These are phyloP conservation scores for Backusella liffmaniae DNA, from an alignment of 192 early-diverging fungal species.

Conservation along the genomic window DNA sequence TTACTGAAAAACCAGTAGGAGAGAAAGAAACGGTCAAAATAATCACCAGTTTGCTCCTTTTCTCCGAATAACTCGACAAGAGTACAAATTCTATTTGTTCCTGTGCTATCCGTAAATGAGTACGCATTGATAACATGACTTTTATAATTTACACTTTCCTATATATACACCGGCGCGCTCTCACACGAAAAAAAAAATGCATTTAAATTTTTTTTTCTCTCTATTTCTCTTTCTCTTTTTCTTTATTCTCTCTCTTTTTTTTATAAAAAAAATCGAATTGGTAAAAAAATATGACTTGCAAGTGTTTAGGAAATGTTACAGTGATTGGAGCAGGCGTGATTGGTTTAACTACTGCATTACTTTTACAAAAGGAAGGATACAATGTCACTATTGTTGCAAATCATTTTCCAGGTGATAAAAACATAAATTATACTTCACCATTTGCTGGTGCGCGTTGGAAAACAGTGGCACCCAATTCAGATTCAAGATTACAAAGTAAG, in stretches of 20 bases:
- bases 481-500: conserved; percentile 38
- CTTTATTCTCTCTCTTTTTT: not conserved
- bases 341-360: conserved; percentile 69
- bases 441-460: conserved; percentile 53
- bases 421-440: conserved; percentile 50
- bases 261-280: not conserved
- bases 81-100: not conserved
- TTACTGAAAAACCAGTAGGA: too few species aligned
- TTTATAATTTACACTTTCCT: not conserved
- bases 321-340: conserved; percentile 78
- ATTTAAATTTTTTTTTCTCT: not conserved
- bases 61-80: not conserved
- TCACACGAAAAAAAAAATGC: not conserved
- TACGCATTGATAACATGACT: not conserved
- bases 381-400: conserved; percentile 61
- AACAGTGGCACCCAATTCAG: conserved; percentile 32
- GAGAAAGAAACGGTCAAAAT: too few species aligned
- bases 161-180: not conserved
- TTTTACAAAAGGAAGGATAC: conserved; percentile 58
- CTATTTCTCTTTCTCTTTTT: not conserved
- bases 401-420: conserved; percentile 53
- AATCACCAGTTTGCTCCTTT: not conserved
- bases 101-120: not conserved
- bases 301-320: conserved; percentile 2
- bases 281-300: not conserved